A percentile compares a stretch with the other conserved stretches of the same genome.
These are phyloP conservation scores for Aspergillus sparsus DNA, from an alignment of 495 filamentous ascomycete species.

Conservation along the genomic window DNA sequence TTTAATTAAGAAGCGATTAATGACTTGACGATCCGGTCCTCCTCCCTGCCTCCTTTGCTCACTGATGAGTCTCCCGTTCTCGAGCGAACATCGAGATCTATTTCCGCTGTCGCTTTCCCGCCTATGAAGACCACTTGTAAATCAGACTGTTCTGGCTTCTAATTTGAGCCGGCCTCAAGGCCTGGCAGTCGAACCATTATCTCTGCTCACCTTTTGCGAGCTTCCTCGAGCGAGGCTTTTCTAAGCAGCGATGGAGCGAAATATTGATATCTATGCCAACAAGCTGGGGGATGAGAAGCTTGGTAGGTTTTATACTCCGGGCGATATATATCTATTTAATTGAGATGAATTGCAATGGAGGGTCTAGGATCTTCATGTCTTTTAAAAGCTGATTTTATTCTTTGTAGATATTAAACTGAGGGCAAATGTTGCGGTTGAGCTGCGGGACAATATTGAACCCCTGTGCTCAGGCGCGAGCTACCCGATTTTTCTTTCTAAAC, in stretches of 20 bases:
- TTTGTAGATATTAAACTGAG: conserved; percentile 70
- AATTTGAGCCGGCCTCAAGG: conserved; percentile 43
- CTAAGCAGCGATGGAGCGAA: conserved; percentile 48
- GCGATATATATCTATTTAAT: too few relatives aligned
- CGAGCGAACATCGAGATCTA: conserved; percentile 38
- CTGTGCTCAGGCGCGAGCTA: conserved; percentile 67
- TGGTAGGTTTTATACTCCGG: conserved; percentile 43
- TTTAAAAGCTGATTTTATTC: conserved; percentile 17
- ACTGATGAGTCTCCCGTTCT: conserved; percentile 55
- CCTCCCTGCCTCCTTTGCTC: conserved; percentile 22
- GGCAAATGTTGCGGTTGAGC: conserved; percentile 71
- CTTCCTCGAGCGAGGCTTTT: conserved; percentile 29
- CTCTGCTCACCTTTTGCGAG: conserved; percentile 24
- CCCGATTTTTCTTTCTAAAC: conserved; percentile 72
- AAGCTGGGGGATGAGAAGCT: conserved; percentile 61
- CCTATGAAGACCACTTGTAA: conserved; percentile 43
- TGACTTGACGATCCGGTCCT: conserved; percentile 39
- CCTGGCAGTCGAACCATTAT: conserved; percentile 39
- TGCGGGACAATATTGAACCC: conserved; percentile 83
- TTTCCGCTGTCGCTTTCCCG: conserved; percentile 51
- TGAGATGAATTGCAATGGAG: too few relatives aligned
- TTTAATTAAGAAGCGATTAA: conserved; percentile 23
- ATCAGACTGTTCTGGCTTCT: conserved; percentile 35
- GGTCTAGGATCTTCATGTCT: not conserved
- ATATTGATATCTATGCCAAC: conserved; percentile 60